These are phyloP conservation scores for Solanum corneliomulleri DNA, from an alignment of 257 asterid species.

Conservation along the genomic window DNA sequence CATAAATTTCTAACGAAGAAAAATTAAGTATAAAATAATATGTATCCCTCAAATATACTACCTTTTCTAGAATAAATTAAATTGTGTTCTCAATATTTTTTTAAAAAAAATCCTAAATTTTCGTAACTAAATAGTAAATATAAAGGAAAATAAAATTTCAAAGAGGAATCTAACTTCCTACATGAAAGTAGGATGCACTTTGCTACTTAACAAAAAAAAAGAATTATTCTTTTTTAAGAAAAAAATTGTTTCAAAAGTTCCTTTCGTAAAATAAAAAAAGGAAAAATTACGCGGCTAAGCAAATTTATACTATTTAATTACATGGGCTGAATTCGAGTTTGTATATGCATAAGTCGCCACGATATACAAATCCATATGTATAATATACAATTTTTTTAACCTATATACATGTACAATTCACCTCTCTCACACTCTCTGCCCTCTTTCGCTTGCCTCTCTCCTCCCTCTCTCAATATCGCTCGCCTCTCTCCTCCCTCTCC, in stretches of 20 bases:
- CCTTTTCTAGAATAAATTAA: not conserved
- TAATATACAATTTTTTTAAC: too few species aligned
- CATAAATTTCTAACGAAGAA: too few species aligned
- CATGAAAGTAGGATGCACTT: not conserved
- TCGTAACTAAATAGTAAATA: not conserved
- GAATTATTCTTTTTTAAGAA: not conserved
- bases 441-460: too few species aligned
- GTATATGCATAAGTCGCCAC: too few species aligned
- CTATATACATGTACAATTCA: too few species aligned
- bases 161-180: not conserved
- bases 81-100: not conserved
- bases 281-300: too few species aligned
- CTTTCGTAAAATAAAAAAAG: not conserved
- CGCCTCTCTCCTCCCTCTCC: too few species aligned
- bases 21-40: not conserved
- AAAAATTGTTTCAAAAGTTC: not conserved
- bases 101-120: not conserved
- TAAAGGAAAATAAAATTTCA: not conserved
- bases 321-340: too few species aligned
- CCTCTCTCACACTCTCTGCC: too few species aligned
- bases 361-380: too few species aligned
- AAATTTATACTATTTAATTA: too few species aligned
- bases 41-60: not conserved
- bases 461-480: too few species aligned
- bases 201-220: not conserved